These are phyloP conservation scores for Silene noctiflora DNA, from an alignment of 179 eudicot genomes.

Conservation along the genomic window DNA sequence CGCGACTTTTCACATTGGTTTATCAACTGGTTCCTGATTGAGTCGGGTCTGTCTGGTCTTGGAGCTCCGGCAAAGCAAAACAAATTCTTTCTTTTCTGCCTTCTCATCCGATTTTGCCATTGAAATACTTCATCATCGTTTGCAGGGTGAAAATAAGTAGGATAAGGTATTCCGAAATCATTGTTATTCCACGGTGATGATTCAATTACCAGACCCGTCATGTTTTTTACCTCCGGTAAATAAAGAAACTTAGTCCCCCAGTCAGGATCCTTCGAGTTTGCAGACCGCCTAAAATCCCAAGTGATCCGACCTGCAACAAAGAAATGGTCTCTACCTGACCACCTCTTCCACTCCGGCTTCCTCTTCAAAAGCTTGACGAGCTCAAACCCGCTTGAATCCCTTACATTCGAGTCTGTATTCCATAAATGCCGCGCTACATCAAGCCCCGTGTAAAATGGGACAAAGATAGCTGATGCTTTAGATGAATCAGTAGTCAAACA, in stretches of 20 bases:
- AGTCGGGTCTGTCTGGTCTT: slow-evolving; percentile 27
- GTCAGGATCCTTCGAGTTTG: slow-evolving; percentile 11
- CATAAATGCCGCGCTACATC: slow-evolving; percentile 35
- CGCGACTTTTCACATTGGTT: slow-evolving; percentile 26
- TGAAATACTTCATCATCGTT: slow-evolving; percentile 21
- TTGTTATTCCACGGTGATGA: slow-evolving; percentile 28
- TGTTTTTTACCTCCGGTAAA: slow-evolving; percentile 32
- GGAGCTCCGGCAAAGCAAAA: slow-evolving; percentile 43
- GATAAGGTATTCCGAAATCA: slow-evolving; percentile 39
- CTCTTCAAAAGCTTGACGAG: slow-evolving; percentile 18
- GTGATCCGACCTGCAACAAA: slow-evolving; percentile 34
- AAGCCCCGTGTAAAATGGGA: slow-evolving; percentile 40
- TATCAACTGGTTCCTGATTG: slow-evolving; percentile 40
- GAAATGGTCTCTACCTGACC: slow-evolving; percentile 38
- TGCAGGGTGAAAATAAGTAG: slow-evolving; percentile 42
- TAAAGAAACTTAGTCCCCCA: slow-evolving; percentile 33
- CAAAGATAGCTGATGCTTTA: slow-evolving; percentile 32
- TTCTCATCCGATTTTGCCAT: slow-evolving; percentile 34
- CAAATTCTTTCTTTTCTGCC: slow-evolving; percentile 23
- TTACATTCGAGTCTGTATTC: slow-evolving; percentile 18
- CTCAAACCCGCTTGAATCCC: slow-evolving; percentile 26
- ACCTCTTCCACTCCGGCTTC: slow-evolving; percentile 35
- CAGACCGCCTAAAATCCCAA: slow-evolving; percentile 29
- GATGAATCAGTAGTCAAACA: slow-evolving; percentile 34
- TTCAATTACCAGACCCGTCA: slow-evolving; percentile 37